Evolutionary conservation across 352 stramenopile genomes (phyloP).

Genomic region (Pythium volutum): DNA sequence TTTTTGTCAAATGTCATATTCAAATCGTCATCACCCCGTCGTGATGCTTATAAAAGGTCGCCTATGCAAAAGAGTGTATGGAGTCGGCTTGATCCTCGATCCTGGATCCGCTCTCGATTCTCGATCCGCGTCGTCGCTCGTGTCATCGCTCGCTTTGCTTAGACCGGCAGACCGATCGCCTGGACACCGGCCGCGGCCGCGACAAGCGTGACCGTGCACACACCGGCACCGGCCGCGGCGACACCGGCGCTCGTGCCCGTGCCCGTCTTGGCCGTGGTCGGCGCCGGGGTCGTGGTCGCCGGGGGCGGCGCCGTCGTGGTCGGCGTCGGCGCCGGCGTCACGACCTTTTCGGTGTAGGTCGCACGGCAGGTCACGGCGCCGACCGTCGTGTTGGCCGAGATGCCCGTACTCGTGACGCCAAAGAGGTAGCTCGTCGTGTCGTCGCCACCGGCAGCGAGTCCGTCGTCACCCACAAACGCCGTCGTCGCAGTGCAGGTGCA

Average conservation of each 20-base stretch:
- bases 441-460: neutral
- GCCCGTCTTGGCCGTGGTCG: conserved; percentile 1
- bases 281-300: neutral
- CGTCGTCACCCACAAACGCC: neutral
- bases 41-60: too few species aligned
- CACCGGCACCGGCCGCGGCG: neutral
- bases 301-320: neutral
- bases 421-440: neutral
- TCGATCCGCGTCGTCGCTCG: too few species aligned
- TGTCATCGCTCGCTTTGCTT: neutral
- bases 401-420: neutral
- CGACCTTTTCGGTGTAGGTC: neutral
- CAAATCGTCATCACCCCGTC: too few species aligned
- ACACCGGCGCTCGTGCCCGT: conserved; percentile 5
- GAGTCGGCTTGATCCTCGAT: too few species aligned
- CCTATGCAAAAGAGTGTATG: too few species aligned
- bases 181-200: conserved; percentile 1
- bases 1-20: too few species aligned
- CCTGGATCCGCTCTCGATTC: too few species aligned
- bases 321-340: neutral
- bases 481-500: neutral
- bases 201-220: conserved; percentile 1
- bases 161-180: neutral
- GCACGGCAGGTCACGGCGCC: neutral
- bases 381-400: neutral